Evolutionary conservation across 2,329 filamentous ascomycete genomes (phyloP).

Genomic region (Amylocarpus encephaloides): DNA sequence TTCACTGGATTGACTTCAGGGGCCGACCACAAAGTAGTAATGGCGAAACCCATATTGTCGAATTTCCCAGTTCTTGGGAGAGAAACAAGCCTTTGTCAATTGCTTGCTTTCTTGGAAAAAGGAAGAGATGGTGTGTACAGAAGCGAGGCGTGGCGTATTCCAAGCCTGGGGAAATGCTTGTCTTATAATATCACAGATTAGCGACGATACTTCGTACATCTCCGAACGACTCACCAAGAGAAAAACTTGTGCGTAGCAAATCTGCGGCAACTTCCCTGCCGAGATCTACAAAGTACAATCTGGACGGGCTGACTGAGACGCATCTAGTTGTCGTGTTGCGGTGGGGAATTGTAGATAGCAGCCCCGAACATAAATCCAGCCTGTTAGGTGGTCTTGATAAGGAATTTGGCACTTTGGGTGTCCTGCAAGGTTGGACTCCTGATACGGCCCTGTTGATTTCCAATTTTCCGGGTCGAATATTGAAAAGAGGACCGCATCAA

Average conservation of each 20-base stretch:
- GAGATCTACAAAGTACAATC: slow-evolving; percentile 18
- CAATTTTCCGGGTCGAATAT: background rate
- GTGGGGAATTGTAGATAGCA: background rate
- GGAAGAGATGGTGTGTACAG: background rate
- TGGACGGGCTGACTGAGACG: background rate
- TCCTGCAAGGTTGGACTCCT: background rate
- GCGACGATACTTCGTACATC: slow-evolving; percentile 19
- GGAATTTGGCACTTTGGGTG: background rate
- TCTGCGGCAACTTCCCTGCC: slow-evolving; percentile 17
- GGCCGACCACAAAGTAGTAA: slow-evolving; percentile 25
- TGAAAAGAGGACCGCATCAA: background rate
- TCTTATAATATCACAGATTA: slow-evolving; percentile 18
- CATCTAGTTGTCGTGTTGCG: background rate
- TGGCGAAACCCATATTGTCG: slow-evolving; percentile 20
- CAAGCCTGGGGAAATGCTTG: background rate
- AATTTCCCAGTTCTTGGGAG: background rate
- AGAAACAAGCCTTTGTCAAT: background rate
- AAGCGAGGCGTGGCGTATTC: background rate
- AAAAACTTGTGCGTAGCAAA: slow-evolving; percentile 9
- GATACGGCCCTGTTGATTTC: background rate
- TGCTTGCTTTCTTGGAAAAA: background rate
- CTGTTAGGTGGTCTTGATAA: slow-evolving; percentile 2
- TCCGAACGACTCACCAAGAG: slow-evolving; percentile 14
- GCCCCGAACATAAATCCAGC: background rate
- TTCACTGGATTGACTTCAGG: slow-evolving; percentile 63